Percentiles rank a stretch among this genome's conserved stretches.
These are phyloP conservation scores for Lactarius trivialis DNA, from an alignment of 768 basidiomycete species.

Conservation along the genomic window DNA sequence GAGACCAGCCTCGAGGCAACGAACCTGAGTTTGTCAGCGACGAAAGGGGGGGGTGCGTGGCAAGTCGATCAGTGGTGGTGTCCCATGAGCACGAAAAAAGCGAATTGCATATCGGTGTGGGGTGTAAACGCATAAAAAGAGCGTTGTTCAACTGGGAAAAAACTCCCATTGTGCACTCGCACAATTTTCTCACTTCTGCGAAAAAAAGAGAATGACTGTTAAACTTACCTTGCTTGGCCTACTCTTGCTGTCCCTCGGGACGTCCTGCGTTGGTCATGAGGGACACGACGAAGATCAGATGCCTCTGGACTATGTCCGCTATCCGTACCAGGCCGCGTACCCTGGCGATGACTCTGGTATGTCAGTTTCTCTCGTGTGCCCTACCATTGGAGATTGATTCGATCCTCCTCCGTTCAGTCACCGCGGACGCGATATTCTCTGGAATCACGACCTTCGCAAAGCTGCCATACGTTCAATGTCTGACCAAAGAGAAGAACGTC, in stretches of 20 bases:
- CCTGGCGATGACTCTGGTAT: conserved; percentile 54
- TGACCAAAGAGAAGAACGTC: conserved; percentile 50
- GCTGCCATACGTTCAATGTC: conserved; percentile 78
- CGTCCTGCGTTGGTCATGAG: conserved; percentile 30
- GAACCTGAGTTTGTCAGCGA: neutral
- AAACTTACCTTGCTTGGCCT: conserved; percentile 1
- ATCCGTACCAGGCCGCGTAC: conserved; percentile 55
- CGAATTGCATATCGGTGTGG: neutral
- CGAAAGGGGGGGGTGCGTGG: neutral
- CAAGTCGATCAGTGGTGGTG: neutral
- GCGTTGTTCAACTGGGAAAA: neutral
- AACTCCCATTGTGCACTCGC: neutral
- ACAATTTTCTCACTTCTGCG: neutral
- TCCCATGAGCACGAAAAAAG: neutral
- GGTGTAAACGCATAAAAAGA: conserved; percentile 10
- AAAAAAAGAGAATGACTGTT: neutral
- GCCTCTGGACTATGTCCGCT: conserved; percentile 61
- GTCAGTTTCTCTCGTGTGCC: neutral
- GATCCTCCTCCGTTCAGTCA: conserved; percentile 43
- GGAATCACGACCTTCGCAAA: conserved; percentile 84
- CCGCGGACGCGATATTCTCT: conserved; percentile 73
- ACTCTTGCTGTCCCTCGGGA: conserved; percentile 10
- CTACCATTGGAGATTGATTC: too few relatives aligned
- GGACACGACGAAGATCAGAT: conserved; percentile 44
- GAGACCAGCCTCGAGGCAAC: conserved; percentile 17